Conservation (phyloP, 805 yeast species). For the Kuraishia floccosa region DNA sequence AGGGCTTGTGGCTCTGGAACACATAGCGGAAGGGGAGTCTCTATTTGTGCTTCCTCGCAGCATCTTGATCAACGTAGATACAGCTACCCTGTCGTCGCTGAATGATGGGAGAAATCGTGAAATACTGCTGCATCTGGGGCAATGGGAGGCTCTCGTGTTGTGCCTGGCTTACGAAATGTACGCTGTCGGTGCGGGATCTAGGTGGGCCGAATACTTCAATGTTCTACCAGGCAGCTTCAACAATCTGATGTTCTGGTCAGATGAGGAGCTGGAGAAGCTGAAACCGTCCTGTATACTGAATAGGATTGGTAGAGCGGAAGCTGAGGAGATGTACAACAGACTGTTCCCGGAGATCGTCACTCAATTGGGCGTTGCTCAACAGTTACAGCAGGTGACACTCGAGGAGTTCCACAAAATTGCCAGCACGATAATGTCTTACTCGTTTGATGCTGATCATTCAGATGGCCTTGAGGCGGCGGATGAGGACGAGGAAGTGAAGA, state of each 20-base stretch:
- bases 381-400: conserved; percentile 25
- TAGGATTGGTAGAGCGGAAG: conserved; percentile 62
- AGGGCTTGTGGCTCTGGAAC: conserved; percentile 55
- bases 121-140: conserved; percentile 31
- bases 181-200: conserved; percentile 31
- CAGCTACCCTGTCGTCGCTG: conserved; percentile 30
- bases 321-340: conserved; percentile 45
- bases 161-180: conserved; percentile 54
- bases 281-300: conserved; percentile 61
- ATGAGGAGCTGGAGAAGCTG: conserved; percentile 42
- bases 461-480: conserved; percentile 17
- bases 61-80: conserved; percentile 46
- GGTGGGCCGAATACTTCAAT: conserved; percentile 63
- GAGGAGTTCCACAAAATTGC: conserved; percentile 66
- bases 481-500: conserved; percentile 9
- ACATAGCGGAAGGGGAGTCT: conserved; percentile 49
- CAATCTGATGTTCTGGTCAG: conserved; percentile 74
- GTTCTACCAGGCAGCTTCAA: conserved; percentile 58
- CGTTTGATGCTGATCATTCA: conserved; percentile 64
- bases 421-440: conserved; percentile 75
- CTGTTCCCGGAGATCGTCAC: conserved; percentile 28
- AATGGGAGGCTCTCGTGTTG: conserved; percentile 74
- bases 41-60: conserved; percentile 61
- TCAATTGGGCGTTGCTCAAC: conserved; percentile 20
- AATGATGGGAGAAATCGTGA: conserved; percentile 19